Percentiles rank a stretch among this genome's conserved stretches.
phyloP scores from a whole-genome alignment of 805 yeast species.

The Candida nonsorbophila region DNA sequence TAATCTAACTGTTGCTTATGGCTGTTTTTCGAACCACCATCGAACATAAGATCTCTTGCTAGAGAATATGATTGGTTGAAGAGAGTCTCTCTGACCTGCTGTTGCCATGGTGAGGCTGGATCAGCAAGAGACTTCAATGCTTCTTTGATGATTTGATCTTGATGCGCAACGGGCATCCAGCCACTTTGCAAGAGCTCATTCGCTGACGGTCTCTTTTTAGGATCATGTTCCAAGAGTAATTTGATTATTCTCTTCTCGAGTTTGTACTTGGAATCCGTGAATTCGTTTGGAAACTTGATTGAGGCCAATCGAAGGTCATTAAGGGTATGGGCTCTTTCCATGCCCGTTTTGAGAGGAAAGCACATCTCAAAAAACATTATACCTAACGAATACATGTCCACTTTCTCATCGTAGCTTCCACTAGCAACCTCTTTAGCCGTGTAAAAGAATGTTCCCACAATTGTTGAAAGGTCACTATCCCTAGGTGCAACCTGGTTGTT shows the following conservation, averaged over 20 bases:
- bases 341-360: slow-evolving; percentile 76
- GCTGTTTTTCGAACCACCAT: slow-evolving; percentile 33
- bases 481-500: slow-evolving; percentile 34
- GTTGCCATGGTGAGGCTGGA: slow-evolving; percentile 92
- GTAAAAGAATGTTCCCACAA: slow-evolving; percentile 90
- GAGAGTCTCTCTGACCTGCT: slow-evolving; percentile 80
- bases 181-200: slow-evolving; percentile 72
- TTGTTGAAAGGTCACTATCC: slow-evolving; percentile 77
- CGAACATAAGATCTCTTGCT: slow-evolving; percentile 83
- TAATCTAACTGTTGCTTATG: slow-evolving; percentile 20
- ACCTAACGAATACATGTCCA: slow-evolving; percentile 94
- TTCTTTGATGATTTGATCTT: slow-evolving; percentile 84
- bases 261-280: slow-evolving; percentile 43
- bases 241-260: slow-evolving; percentile 66
- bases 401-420: slow-evolving; percentile 86
- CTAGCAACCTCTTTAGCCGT: slow-evolving; percentile 84
- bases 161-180: slow-evolving; percentile 79
- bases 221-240: slow-evolving; percentile 71
- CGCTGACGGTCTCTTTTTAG: slow-evolving; percentile 77
- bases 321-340: slow-evolving; percentile 85
- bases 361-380: slow-evolving; percentile 95
- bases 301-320: slow-evolving; percentile 53
- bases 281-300: slow-evolving; percentile 68
- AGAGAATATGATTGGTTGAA: slow-evolving; percentile 81
- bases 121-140: slow-evolving; percentile 82